These are phyloP conservation scores for Pyrenochaeta sp. DNA, from an alignment of 2,329 filamentous ascomycete species.

Conservation along the genomic window DNA sequence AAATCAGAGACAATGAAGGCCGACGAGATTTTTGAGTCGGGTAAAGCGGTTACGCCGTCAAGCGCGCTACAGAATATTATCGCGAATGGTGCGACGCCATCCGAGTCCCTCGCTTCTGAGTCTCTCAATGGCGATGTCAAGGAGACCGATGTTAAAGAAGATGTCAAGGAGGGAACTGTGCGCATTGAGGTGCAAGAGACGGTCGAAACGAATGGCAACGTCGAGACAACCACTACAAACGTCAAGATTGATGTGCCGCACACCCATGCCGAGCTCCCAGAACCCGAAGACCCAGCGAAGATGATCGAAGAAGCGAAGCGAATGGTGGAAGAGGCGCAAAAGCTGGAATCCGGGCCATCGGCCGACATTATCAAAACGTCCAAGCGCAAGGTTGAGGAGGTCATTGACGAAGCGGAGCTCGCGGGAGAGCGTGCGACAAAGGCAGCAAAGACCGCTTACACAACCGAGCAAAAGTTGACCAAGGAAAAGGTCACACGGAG, in stretches of 20 bases:
- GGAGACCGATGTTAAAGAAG: conserved; percentile 22
- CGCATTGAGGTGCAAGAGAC: conserved; percentile 76
- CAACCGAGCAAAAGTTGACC: conserved; percentile 77
- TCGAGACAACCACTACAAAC: conserved; percentile 74
- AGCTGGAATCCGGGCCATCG: conserved; percentile 51
- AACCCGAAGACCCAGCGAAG: conserved; percentile 78
- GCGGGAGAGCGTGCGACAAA: conserved; percentile 67
- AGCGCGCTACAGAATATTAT: conserved; percentile 51
- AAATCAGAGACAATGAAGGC: conserved; percentile 39
- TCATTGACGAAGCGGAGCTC: conserved; percentile 63
- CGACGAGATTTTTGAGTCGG: conserved; percentile 50
- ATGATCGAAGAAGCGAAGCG: conserved; percentile 88
- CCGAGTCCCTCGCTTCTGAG: conserved; percentile 48
- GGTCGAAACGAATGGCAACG: conserved; percentile 64
- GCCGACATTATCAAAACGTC: conserved; percentile 25
- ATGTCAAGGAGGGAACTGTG: conserved; percentile 59
- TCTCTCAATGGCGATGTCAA: conserved; percentile 56
- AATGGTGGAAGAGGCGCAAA: conserved; percentile 81
- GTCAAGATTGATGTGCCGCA: conserved; percentile 80
- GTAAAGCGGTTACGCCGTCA: conserved; percentile 57
- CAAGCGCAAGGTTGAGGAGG: conserved; percentile 63
- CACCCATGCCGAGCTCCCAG: conserved; percentile 70
- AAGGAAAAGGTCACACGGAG: conserved; percentile 87
- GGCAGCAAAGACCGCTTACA: conserved; percentile 68
- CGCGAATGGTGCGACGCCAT: conserved; percentile 39